Evolutionary conservation across 176 grass and related monocot genomes (phyloP).

Genomic region (Carex parvula): DNA sequence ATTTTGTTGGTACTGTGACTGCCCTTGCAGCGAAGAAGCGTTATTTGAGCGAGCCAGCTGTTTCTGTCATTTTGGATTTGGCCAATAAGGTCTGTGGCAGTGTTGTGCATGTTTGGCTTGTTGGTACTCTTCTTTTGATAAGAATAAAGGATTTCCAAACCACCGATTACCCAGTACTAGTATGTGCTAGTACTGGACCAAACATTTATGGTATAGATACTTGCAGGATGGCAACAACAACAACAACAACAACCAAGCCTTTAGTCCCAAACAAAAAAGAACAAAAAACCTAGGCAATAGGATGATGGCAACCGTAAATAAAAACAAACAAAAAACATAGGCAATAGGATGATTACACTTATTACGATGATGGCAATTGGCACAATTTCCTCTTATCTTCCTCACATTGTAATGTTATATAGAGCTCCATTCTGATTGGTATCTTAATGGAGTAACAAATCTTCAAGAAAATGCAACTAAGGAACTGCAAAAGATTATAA

Average conservation of each 20-base stretch:
- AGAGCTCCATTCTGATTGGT: not conserved
- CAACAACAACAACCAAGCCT: too few relatives aligned
- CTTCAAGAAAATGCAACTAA: not conserved
- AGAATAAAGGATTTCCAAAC: not conserved
- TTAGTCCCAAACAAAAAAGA: not conserved
- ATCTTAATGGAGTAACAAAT: not conserved
- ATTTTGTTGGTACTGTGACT: constrained; percentile 59
- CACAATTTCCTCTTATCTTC: not conserved
- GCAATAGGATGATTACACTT: not conserved
- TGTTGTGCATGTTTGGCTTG: not conserved
- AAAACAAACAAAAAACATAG: not conserved
- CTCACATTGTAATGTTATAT: not conserved
- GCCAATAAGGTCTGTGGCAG: constrained; percentile 53
- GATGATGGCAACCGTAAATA: not conserved
- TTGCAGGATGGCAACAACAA: not conserved
- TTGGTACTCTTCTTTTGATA: constrained; percentile 1
- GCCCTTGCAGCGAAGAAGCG: constrained; percentile 64
- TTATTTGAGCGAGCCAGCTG: constrained; percentile 77
- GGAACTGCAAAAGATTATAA: not conserved
- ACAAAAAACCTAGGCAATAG: not conserved
- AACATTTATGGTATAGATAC: not conserved
- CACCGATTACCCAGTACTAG: not conserved
- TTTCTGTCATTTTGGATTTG: constrained; percentile 83
- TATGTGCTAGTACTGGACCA: not conserved
- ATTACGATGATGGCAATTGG: not conserved